Evolutionary conservation across 2,329 filamentous ascomycete species (phyloP), one percentile per base, ranked within the genome.

Genomic region (Ceratocystis huliohia): DNA sequence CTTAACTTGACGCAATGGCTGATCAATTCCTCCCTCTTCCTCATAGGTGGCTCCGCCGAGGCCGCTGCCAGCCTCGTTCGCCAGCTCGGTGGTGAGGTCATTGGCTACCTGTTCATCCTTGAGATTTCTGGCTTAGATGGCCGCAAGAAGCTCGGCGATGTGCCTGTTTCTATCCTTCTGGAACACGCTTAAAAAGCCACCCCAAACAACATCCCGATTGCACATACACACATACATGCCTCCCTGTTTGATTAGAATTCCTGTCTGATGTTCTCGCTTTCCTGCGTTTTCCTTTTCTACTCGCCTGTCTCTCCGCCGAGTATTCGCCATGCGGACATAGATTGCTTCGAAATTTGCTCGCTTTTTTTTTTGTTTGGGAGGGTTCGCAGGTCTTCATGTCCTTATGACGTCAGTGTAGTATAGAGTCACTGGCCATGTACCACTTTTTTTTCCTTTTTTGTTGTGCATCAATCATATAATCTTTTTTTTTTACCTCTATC

Each of bases 81-180:
- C 75, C 86, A 95, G 77, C 84, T 95, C 70, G 91, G 91, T 71
- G 94, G 92, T 70, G 81, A 84, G n/a, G 81, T 97, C 61, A 78
- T 96, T 68, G 93, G 91, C 72, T 97, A 89, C 78, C 80, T 96
- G 69, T 99, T 99, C 81, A 89, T 99, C 73, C 88, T 97, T 75
- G 93, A 97, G 77, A 88, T 99, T 70, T 88, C 91, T 72, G 93
- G 94, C 78, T 85, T 99, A 71, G 90, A 96, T 75, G 94, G 94
- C 71, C 86, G 91, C 72, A 88, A 91, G 69, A 94, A 96, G 82
- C 88, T 99, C 71, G 85, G 87, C 71, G 87, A 87, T 66, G 76
- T 78, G 61, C 91, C 91, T 10, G 87, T 92, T 64, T 84, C 88
- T 75, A 96, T 93, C 56, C 84, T 99, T 46, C 83, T 99, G 69